Base-by-base conservation (phyloP, 306 rosid species). In the Datisca glomerata region DNA sequence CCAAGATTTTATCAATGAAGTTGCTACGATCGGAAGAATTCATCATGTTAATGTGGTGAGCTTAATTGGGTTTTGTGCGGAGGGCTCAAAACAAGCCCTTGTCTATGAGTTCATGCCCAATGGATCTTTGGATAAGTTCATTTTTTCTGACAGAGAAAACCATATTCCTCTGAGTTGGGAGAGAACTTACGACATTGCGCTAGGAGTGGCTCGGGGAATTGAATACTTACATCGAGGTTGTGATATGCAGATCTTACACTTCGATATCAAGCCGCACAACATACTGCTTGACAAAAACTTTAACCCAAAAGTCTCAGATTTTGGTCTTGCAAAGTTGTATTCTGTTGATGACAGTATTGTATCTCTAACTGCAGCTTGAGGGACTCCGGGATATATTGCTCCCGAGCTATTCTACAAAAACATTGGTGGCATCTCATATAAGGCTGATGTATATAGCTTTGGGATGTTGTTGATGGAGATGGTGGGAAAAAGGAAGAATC, bases 391-490 rank as follows among this genome's bases (percentile, higher is more conserved):
- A 5, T 47, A 25, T 25, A 47, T 47, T 0, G 40, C 53, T 0
- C 53, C 41, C 0, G 53, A 47, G 20, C 17, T 47, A 31, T 25
- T 29, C 18, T 31, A 25, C 15, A 47, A 23, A 4, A 47, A 19
- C 7, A 1, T 31, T 12, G 53, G 53, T 0, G 31, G 21, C 0
- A 27, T 47, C 12, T 47, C 53, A 0, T 40, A 31, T 17, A 47
- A 47, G 18, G 29, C 53, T 6, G 53, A 47, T 18, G 41, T 47
- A 0, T 47, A 47, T 28, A 47, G 53, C 41, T 47, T 25, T n/a
- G 53, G 53, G 12, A 47, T 47, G 53, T 19, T 47, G 27, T 6
- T 31, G 29, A 21, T 47, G 18, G 53, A 47, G 4, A 47, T 47
- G 53, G 41, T 18, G 12, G 53, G 53, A 6, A 36, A 12, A 20